These are phyloP conservation scores for Salix arbutifolia DNA, from an alignment of 345 rosid genomes.

Conservation along the genomic window DNA sequence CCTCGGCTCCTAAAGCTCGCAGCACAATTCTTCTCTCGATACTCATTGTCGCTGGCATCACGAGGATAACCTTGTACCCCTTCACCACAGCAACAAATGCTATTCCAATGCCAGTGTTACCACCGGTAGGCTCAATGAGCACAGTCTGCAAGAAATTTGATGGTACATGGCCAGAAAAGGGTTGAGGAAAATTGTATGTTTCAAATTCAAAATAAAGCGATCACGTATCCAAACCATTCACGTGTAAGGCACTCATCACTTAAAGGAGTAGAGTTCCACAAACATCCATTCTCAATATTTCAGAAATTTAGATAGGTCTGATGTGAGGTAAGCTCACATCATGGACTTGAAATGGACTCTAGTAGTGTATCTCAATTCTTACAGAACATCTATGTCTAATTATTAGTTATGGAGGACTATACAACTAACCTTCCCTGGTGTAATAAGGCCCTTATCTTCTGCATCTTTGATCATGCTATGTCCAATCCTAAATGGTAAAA, in stretches of 20 bases:
- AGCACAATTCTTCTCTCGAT: conserved; percentile 61
- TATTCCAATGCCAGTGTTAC: conserved; percentile 77
- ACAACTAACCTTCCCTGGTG: conserved; percentile 72
- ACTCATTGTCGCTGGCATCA: conserved; percentile 57
- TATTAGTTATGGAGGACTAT: not conserved
- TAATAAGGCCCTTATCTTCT: conserved; percentile 68
- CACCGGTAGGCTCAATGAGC: conserved; percentile 55
- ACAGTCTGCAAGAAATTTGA: conserved; percentile 31
- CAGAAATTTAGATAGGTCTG: too few species aligned
- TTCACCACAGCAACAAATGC: conserved; percentile 61
- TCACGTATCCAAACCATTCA: not conserved
- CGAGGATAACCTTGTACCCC: conserved; percentile 56
- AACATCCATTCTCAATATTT: too few species aligned
- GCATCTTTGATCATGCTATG: conserved; percentile 88
- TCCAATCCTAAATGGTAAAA: conserved; percentile 57
- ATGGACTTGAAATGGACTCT: too few species aligned
- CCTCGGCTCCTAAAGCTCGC: conserved; percentile 70
- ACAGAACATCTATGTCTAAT: not conserved
- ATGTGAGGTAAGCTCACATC: too few species aligned
- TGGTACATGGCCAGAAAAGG: not conserved
- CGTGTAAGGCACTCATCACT: too few species aligned
- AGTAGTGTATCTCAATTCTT: too few species aligned
- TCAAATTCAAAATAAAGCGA: not conserved
- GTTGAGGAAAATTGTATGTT: not conserved
- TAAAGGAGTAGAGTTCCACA: too few species aligned